Conservation (phyloP, 202 grass and related monocot genomes). For the Zoysia matrella region DNA sequence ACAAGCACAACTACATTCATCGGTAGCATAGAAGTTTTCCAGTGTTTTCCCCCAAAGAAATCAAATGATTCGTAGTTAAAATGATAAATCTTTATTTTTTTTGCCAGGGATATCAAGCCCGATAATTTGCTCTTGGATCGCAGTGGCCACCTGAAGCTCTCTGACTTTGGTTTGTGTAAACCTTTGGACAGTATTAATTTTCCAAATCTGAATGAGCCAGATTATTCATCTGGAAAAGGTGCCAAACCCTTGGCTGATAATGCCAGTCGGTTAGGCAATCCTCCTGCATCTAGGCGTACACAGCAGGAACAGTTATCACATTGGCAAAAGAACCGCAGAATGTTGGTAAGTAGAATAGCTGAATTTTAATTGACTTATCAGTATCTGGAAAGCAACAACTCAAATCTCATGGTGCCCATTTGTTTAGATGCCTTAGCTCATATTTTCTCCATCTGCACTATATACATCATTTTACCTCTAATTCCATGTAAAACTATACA, state of each 20-base stretch:
- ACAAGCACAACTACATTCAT: constrained; percentile 62
- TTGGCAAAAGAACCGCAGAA: too few relatives aligned
- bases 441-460: not conserved
- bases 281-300: constrained; percentile 74
- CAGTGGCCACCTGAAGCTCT: too few relatives aligned
- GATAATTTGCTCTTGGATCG: constrained; percentile 89
- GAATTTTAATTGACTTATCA: not conserved
- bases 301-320: constrained; percentile 32
- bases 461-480: constrained; percentile 11
- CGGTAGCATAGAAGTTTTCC: constrained; percentile 54
- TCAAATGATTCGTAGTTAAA: constrained; percentile 17
- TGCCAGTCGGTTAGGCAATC: constrained; percentile 56
- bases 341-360: too few relatives aligned
- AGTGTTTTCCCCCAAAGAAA: not conserved
- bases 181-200: too few relatives aligned
- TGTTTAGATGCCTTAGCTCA: not conserved
- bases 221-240: too few relatives aligned
- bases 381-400: constrained; percentile 7
- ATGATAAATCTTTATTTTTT: constrained; percentile 41
- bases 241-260: constrained; percentile 43
- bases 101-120: constrained; percentile 95
- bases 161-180: too few relatives aligned
- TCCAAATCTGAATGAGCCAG: too few relatives aligned
- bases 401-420: constrained; percentile 24
- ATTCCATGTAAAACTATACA: not conserved